Base-by-base conservation (phyloP, 495 filamentous ascomycete species). In the Penicillium egyptiacum region DNA sequence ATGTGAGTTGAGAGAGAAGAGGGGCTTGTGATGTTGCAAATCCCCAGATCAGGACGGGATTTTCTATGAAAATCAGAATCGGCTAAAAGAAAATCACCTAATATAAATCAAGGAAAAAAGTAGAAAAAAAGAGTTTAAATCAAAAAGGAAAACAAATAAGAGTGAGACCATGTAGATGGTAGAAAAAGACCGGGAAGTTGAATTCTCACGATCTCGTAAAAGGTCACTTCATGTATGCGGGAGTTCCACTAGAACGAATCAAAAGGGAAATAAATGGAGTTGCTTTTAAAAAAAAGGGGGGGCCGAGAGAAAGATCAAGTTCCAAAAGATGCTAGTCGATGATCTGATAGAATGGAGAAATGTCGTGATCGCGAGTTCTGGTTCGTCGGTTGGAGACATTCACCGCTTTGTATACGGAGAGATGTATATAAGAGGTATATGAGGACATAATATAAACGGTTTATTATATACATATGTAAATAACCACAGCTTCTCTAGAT, bases 281-380 rank as follows among this genome's bases (percentile, higher is more conserved):
- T 46, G 53, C 26, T 28, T 30, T 49, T 35, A 39, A 45, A 56
- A 56, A 54, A 42, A 44, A 22, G 39, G 47, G 55, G 39, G 45
- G 42, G 22, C 9, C 35, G 22, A 33, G 42, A 31, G 25, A 9
- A 39, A 31, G 39, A n/a, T 9, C 33, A 50, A 28, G 56, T 45
- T 48, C 39, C 58, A 58, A 61, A 59, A 57, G 66, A 56, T 56
- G 47, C 66, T 75, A 67, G 66, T 63, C 63, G 71, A 77, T 77
- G 74, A 75, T 74, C 70, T 76, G 72, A 79, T 79, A 66, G 59
- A 70, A 76, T 76, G 76, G 74, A 72, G 72, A 76, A 76, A 79
- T 79, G 75, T 77, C 76, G 76, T 76, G 72, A 79, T 79, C 69
- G 70, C 63, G 48, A 19, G 17, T 43, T 67, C 54, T 75, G 61